Conservation (phyloP, 169 alveolate genomes). For the Pseudocohnilembus persalinus region DNA sequence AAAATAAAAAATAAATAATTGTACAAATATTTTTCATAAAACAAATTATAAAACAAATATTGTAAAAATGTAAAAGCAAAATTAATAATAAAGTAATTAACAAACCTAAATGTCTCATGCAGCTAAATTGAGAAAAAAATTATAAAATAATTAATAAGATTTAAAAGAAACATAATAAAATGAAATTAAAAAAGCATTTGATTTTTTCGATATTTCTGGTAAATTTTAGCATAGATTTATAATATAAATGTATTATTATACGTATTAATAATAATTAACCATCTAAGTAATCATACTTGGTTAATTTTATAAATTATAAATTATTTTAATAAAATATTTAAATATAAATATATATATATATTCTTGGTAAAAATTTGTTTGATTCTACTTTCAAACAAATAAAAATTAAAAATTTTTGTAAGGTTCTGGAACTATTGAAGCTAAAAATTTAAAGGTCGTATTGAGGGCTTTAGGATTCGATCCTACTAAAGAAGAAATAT, state of each 20-base stretch:
- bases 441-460: conserved; percentile 78
- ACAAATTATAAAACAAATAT: no score
- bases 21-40: no score
- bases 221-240: no score
- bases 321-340: no score
- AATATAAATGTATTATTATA: no score
- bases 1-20: no score
- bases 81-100: background rate
- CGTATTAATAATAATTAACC: background rate
- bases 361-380: no score
- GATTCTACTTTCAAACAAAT: no score
- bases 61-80: no score
- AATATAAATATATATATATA: no score
- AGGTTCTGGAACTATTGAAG: conserved; percentile 80
- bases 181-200: conserved; percentile 83
- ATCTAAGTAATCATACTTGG: background rate
- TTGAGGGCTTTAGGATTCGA: conserved; percentile 82
- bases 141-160: conserved; percentile 35
- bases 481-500: conserved; percentile 82
- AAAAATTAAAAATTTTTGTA: no score
- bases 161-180: conserved; percentile 59
- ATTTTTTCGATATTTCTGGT: conserved; percentile 70
- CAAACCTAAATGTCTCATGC: background rate
- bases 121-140: conserved; percentile 11
- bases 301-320: no score